Evolutionary conservation across 169 alveolate species (phyloP).

Genomic region (Theileria orientalis): DNA sequence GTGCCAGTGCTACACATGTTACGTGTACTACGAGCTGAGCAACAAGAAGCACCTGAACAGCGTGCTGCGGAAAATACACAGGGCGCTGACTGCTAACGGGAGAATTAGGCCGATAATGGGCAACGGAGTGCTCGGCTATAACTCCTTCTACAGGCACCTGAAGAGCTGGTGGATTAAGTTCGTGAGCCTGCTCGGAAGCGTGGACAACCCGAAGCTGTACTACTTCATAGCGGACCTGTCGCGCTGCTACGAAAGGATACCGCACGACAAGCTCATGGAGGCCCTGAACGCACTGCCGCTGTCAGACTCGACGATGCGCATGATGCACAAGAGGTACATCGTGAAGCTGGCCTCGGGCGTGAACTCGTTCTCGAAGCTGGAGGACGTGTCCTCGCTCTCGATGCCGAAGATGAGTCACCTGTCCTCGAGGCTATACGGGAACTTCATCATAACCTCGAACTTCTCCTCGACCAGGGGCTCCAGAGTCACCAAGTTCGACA

Average conservation of each 20-base stretch:
- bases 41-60: constrained; percentile 15
- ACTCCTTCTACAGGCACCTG: constrained; percentile 26
- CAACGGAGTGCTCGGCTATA: constrained; percentile 48
- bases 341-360: constrained; percentile 36
- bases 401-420: neutral
- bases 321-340: constrained; percentile 26
- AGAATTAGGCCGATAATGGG: constrained; percentile 40
- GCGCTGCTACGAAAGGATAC: constrained; percentile 52
- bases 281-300: constrained; percentile 14
- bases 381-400: neutral
- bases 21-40: neutral
- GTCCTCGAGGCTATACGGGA: constrained; percentile 9
- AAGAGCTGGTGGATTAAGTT: constrained; percentile 62
- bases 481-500: constrained; percentile 17
- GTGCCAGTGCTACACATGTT: constrained; percentile 8
- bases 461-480: neutral
- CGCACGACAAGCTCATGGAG: constrained; percentile 30
- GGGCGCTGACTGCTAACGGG: constrained; percentile 30
- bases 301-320: constrained; percentile 7
- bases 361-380: constrained; percentile 32
- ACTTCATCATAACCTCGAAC: constrained; percentile 8
- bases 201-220: constrained; percentile 15
- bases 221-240: constrained; percentile 58
- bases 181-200: neutral
- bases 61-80: constrained; percentile 30